A percentile compares a stretch with the other conserved stretches of the same genome.
Conservation (phyloP, 2,329 filamentous ascomycete species). For the Reticulascus tulasneorum region DNA sequence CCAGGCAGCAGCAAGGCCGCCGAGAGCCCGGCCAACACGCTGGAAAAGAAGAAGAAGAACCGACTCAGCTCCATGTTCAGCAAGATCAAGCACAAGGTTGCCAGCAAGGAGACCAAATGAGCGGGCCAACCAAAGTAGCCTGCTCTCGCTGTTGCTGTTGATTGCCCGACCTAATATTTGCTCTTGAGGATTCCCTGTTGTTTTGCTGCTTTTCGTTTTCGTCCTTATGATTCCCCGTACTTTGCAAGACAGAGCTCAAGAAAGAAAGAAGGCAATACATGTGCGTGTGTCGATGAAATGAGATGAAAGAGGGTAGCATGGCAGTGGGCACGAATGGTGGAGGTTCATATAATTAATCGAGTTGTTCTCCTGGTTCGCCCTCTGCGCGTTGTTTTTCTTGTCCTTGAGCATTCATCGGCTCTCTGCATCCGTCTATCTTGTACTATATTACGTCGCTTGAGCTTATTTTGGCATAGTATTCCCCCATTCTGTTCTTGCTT, state of each 20-base stretch:
- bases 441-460: conserved; percentile 13
- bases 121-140: conserved; percentile 21
- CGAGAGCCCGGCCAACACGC: conserved; percentile 20
- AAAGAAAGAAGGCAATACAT: conserved; percentile 11
- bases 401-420: conserved; percentile 5
- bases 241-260: conserved; percentile 14
- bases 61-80: conserved; percentile 59
- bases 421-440: conserved; percentile 12
- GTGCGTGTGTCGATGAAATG: conserved; percentile 4
- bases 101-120: conserved; percentile 22
- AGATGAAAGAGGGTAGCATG: conserved; percentile 23
- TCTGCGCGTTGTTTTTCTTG: conserved; percentile 4
- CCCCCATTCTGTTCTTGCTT: no score
- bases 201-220: conserved; percentile 13
- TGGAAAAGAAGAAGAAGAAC: conserved; percentile 64
- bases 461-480: conserved; percentile 12
- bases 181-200: conserved; percentile 3
- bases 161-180: no score
- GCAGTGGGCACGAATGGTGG: conserved; percentile 16
- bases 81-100: conserved; percentile 49
- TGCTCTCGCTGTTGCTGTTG: conserved; percentile 29
- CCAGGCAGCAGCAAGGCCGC: conserved; percentile 24
- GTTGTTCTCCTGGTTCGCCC: conserved; percentile 10
- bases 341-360: conserved; percentile 22
- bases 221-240: conserved; percentile 21